Base-by-base conservation (phyloP, 257 asterid species). In the Leptodermis oblonga region DNA sequence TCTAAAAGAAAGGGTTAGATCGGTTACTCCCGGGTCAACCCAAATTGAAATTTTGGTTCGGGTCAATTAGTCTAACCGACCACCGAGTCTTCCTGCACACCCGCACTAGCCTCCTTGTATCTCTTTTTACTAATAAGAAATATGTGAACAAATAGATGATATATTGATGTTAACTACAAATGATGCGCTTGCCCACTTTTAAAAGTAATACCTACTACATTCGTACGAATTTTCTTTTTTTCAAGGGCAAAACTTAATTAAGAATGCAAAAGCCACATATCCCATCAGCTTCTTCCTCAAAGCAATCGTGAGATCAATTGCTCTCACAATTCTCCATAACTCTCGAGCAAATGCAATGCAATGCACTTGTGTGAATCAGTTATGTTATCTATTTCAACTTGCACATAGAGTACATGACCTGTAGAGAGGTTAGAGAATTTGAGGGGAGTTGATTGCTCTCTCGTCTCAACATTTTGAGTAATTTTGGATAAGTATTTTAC, bases 401-500 rank as follows among this genome's bases (percentile, higher is more conserved):
- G 91, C 33, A n/a, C n/a, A n/a, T n/a, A 91, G 78, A 72, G 76
- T 74, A 20, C 90, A 76, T 41, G 85, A 33, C 71, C 68, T 66
- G 79, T 33, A n/a, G n/a, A 31, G 84, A 65, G 41, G 88, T 28
- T 49, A 78, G 64, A 25, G 89, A 74, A 72, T 82, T 74, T 74
- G 95, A 79, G n/a, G 28, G 86, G 80, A 61, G 86, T 85, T n/a
- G 79, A 82, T 66, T 85, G 92, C 79, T 88, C 96, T 73, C 83
- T 84, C 95, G 87, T 88, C 77, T 87, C 92, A 71, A 84, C 83
- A 51, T 88, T 96, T 81, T 84, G 89, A 81, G 92, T 84, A 92
- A 87, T 71, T 83, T 62, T 71, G 22, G 71, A 65, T 70, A 73
- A 56, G 58, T n/a, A n/a, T n/a, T n/a, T n/a, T n/a, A n/a, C n/a